These are phyloP conservation scores for Lipomyces japonicus DNA, from an alignment of 805 yeast genomes.

Conservation along the genomic window DNA sequence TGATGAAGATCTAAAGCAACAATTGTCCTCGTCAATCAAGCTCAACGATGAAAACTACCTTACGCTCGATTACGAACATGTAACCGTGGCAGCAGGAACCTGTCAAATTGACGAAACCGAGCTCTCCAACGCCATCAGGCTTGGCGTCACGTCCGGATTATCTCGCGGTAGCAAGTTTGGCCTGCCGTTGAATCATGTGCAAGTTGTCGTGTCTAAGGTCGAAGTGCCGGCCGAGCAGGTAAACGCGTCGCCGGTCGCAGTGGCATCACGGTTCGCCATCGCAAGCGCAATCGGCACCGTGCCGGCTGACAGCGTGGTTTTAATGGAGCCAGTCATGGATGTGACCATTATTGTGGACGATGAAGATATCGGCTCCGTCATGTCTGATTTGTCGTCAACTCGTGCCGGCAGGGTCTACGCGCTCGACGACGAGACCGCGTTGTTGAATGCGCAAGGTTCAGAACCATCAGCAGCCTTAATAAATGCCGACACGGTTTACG, in stretches of 20 bases:
- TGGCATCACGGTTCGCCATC: constrained; percentile 47
- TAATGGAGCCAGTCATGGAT: constrained; percentile 86
- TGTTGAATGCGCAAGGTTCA: not conserved
- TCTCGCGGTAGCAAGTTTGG: constrained; percentile 43
- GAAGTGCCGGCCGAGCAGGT: constrained; percentile 49
- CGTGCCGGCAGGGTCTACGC: constrained; percentile 71
- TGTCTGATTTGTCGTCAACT: constrained; percentile 76
- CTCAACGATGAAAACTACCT: constrained; percentile 25
- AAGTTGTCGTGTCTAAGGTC: constrained; percentile 53
- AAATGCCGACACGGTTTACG: constrained; percentile 49
- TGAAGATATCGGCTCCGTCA: constrained; percentile 72
- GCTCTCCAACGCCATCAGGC: constrained; percentile 31
- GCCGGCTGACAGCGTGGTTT: constrained; percentile 40
- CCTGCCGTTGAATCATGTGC: constrained; percentile 58
- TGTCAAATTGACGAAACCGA: constrained; percentile 34
- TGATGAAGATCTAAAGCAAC: constrained; percentile 46
- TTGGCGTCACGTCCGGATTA: constrained; percentile 42
- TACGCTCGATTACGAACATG: constrained; percentile 3
- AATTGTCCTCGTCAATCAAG: not conserved
- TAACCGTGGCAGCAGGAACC: constrained; percentile 33
- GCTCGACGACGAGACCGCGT: constrained; percentile 52
- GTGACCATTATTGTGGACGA: constrained; percentile 64
- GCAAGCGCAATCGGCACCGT: constrained; percentile 39
- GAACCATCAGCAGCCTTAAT: constrained; percentile 3
- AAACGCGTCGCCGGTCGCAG: constrained; percentile 42